These are phyloP conservation scores for Didymella pomorum DNA, from an alignment of 2,329 filamentous ascomycete species.

Conservation along the genomic window DNA sequence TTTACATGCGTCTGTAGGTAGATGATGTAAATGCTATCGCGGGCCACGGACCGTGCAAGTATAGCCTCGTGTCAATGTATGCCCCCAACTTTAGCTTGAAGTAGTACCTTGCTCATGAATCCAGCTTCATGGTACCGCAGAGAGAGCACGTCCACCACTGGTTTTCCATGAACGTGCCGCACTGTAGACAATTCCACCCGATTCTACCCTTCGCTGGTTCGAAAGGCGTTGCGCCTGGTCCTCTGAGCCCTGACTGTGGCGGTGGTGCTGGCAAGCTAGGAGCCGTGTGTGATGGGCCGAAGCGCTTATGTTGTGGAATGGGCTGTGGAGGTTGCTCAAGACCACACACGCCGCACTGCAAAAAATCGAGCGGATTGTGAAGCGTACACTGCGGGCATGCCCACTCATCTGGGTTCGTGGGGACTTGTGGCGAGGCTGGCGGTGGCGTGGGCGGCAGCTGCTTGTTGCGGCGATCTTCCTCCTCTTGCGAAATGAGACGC, in stretches of 20 bases:
- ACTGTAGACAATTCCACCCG: conserved; percentile 67
- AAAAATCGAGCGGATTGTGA: conserved; percentile 65
- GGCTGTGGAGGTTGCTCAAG: conserved; percentile 61
- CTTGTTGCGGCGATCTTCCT: conserved; percentile 38
- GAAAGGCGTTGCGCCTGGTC: conserved; percentile 49
- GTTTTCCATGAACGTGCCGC: conserved; percentile 69
- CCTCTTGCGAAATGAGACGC: conserved; percentile 40
- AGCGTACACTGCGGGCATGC: conserved; percentile 68
- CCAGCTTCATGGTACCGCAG: conserved; percentile 66
- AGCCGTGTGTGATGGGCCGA: conserved; percentile 34
- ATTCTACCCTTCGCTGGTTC: conserved; percentile 57
- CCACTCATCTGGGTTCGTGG: conserved; percentile 58
- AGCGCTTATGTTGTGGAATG: conserved; percentile 44
- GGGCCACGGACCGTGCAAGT: too few species aligned
- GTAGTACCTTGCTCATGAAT: conserved; percentile 27
- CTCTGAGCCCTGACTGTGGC: conserved; percentile 38
- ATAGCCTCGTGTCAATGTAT: background rate
- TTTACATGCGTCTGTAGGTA: background rate
- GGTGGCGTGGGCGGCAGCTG: conserved; percentile 43
- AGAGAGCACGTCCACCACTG: conserved; percentile 70
- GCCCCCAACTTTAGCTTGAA: background rate
- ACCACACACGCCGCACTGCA: conserved; percentile 68
- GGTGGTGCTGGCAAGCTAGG: conserved; percentile 43
- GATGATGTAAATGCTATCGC: too few species aligned
- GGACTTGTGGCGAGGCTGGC: conserved; percentile 33